Evolutionary conservation across 202 grass and related monocot genomes (phyloP), one percentile per base, ranked within the genome.

Genomic region (Setaria viridis): DNA sequence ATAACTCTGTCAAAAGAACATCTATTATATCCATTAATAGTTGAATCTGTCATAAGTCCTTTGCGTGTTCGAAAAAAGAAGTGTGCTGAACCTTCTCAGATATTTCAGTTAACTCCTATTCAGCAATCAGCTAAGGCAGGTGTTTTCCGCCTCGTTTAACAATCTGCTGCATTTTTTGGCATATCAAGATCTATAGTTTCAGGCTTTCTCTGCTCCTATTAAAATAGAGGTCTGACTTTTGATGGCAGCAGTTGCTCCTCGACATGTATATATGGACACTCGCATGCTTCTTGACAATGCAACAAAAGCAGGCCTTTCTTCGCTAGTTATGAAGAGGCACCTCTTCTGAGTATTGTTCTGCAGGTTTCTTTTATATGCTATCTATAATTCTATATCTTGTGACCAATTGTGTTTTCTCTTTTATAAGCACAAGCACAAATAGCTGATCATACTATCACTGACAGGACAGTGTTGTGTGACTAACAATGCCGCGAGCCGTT

Each of bases 401-500:
- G 39, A 58, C 35, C 54, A 62, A 55, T 66, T 2, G 15, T 46
- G 25, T 45, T 29, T 14, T 25, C 8, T 25, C 20, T 72, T 25
- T 32, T 33, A 5, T 41, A 33, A 15, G 29, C 21, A 6, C 60
- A 63, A 63, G 29, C 29, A 63, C 21, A 62, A 63, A 33, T 63
- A 63, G 12, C 11, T 63, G 29, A 63, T 33, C 29, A 63, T 63
- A 33, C 32, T 33, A 6, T 63, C 11, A 63, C 29, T 63, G 60
- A 63, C 29, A 63, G 60, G 60, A 63, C 60, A 63, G 11, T 11
- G 33, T 6, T 6, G 59, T 33, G 59, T 62, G 59, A 59, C 29
- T 17, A 19, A 41, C 20, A n/a, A 93, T 88, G 88, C 62, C 82
- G 11, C 86, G 34, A 50, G 21, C 29, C 5, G 51, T 87, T 12